Base-by-base conservation (phyloP, 768 basidiomycete species). In the Lactarius psammicola region DNA sequence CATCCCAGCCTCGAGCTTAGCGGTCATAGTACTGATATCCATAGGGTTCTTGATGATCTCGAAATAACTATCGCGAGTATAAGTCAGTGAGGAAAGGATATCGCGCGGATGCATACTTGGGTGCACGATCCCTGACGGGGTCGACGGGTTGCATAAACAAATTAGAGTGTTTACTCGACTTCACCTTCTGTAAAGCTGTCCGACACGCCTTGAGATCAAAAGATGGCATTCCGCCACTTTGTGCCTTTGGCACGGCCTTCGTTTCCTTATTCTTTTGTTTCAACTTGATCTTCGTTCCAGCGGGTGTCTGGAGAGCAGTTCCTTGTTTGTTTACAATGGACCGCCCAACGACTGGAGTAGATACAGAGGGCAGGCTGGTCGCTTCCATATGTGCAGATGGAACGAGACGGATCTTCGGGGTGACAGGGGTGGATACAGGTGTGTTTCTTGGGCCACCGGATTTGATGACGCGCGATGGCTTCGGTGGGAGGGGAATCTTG, bases 81-180 rank as follows among this genome's bases (percentile, higher is more conserved):
- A 60, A 46, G 57, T 53, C 31, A 49, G 38, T 23, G 68, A 46
- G 20, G 26, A 44, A 53, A 64, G 23, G 2, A 33, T 60, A 26
- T 58, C 65, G 62, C 53, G 62, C 40, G 59, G 33, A 8, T 69
- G 31, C 54, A 80, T 84, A 96, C 92, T 90, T 90, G 20, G 92
- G 92, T 11, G 94, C 95, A 72, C 85, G 84, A 71, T 97, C 95
- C 69, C 94, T 83, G 49, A 96, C 85, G n/a, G 95, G 95, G 77
- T 97, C 95, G n/a, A 98, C 96, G 36, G 96, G 94, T 65, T 90
- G 86, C 49, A 87, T 79, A 77, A 98, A 98, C 60, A 90, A 72
- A 31, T 77, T 74, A 4, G 90, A 87, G 66, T 84, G 86, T 75
- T 91, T 94, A 75, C 94, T 84, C 30, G 83, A 72, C 72, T 84